Evolutionary conservation across 2,329 filamentous ascomycete species (phyloP), one percentile per base, ranked within the genome.

Genomic region (Apiospora kogelbergensis): DNA sequence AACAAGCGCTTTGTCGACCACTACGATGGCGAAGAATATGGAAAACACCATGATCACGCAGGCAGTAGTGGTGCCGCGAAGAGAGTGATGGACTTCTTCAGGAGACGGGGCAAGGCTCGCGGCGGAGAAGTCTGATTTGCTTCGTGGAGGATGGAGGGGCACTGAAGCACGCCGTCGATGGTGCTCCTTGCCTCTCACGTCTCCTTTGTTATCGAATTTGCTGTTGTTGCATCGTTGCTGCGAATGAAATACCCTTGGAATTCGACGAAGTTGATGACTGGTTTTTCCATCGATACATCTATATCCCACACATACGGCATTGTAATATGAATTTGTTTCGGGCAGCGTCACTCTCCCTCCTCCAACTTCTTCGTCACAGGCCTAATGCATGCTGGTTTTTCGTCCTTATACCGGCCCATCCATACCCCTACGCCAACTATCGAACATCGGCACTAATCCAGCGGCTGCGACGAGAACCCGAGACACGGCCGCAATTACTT

Each of bases 1-100:
- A 91, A 90, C 79, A 94, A 95, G 81, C 90, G 94, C 73, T 97
- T 99, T 74, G 91, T 89, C 1, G 94, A 98, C 75, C 94, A 93
- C 1, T 98, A 97, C 78, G 94, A 97, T 70, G 88, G 90, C 71
- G 91, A 93, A 73, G 87, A 89, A 65, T 87, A 86, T 71, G 84
- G 83, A 63, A 85, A 83, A 72, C 79, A 80, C 44, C 85, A 85
- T 67, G 88, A 90, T 67, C 90, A 94, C 76, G 90, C 90, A 41
- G 95, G 95, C 60, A 97, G 93, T 79, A 95, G 91, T 72, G 93
- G 93, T 68, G 93, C 94, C 3, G 94, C 95, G 17, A 91, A 95
- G 79, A 90, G 94, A 78, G 96, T 99, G 46, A 98, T 99, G 95
- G 95, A 99, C 82, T 97, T 98, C 81, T 99, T 99, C 85, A 88